phyloP scores from a whole-genome alignment of 208 protist species.

The Wallacemonas sp. region DNA sequence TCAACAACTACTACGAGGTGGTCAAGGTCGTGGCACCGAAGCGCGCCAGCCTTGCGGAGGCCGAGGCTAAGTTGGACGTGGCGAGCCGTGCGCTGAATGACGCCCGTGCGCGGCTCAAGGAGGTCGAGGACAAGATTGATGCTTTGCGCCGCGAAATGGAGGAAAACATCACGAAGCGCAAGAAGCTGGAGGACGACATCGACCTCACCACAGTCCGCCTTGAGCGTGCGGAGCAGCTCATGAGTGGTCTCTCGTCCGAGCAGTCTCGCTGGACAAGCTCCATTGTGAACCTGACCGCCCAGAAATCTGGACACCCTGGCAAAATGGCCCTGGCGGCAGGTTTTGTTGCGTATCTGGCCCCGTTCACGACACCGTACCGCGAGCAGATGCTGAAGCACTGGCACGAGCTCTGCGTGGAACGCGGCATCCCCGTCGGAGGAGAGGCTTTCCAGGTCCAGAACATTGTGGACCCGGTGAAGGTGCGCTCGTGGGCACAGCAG shows the following conservation, averaged over 20 bases:
- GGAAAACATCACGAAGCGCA: slow-evolving; percentile 88
- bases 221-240: slow-evolving; percentile 88
- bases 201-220: slow-evolving; percentile 88
- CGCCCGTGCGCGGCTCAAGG: slow-evolving; percentile 66
- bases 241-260: slow-evolving; percentile 87
- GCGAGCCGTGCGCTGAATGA: slow-evolving; percentile 68
- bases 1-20: slow-evolving; percentile 95
- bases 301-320: slow-evolving; percentile 62
- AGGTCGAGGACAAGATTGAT: slow-evolving; percentile 86
- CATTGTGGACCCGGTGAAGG: slow-evolving; percentile 90
- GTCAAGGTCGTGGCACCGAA: slow-evolving; percentile 91
- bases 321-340: slow-evolving; percentile 86
- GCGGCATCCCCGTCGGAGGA: slow-evolving; percentile 64
- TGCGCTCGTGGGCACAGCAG: slow-evolving; percentile 93
- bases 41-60: slow-evolving; percentile 69
- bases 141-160: slow-evolving; percentile 78
- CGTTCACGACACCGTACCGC: slow-evolving; percentile 89
- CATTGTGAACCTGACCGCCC: slow-evolving; percentile 59
- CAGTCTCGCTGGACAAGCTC: slow-evolving; percentile 74
- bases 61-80: slow-evolving; percentile 80
- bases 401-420: slow-evolving; percentile 57
- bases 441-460: slow-evolving; percentile 76
- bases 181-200: slow-evolving; percentile 92
- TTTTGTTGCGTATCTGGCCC: slow-evolving; percentile 91
- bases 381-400: slow-evolving; percentile 71